phyloP scores from a whole-genome alignment of 1,139 yeast genomes.

The Saccharomycopsis phalli region DNA sequence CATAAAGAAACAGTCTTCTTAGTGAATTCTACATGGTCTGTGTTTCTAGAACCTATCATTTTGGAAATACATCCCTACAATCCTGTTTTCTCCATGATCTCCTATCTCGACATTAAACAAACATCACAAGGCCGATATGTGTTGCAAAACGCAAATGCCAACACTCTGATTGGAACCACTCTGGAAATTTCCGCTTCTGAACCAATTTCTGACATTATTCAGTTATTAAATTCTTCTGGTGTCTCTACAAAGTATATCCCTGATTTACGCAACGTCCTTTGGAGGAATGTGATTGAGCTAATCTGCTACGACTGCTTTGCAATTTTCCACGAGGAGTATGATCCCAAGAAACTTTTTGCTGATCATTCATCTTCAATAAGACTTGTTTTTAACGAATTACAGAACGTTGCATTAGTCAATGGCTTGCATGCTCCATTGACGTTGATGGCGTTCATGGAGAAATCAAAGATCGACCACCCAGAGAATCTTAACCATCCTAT shows the following conservation, averaged over 20 bases:
- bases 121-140: too few species aligned
- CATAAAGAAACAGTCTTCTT: constrained; percentile 3
- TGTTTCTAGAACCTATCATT: constrained; percentile 10
- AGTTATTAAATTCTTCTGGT: too few species aligned
- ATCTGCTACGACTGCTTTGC: constrained; percentile 14
- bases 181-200: too few species aligned
- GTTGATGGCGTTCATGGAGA: too few species aligned
- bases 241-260: neutral
- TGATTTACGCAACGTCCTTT: neutral
- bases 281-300: constrained; percentile 6
- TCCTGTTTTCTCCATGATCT: constrained; percentile 7
- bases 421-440: too few species aligned
- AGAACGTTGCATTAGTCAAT: too few species aligned
- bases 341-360: constrained; percentile 4
- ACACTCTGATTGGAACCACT: too few species aligned
- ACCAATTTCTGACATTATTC: too few species aligned
- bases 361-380: constrained; percentile 5
- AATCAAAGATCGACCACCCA: too few species aligned
- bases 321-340: constrained; percentile 21
- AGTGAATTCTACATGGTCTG: constrained; percentile 7
- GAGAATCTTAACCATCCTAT: too few species aligned
- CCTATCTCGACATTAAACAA: too few species aligned
- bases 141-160: too few species aligned
- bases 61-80: neutral
- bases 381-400: neutral